phyloP scores from a whole-genome alignment of 1,139 yeast species.

The Taphrina deformans region DNA sequence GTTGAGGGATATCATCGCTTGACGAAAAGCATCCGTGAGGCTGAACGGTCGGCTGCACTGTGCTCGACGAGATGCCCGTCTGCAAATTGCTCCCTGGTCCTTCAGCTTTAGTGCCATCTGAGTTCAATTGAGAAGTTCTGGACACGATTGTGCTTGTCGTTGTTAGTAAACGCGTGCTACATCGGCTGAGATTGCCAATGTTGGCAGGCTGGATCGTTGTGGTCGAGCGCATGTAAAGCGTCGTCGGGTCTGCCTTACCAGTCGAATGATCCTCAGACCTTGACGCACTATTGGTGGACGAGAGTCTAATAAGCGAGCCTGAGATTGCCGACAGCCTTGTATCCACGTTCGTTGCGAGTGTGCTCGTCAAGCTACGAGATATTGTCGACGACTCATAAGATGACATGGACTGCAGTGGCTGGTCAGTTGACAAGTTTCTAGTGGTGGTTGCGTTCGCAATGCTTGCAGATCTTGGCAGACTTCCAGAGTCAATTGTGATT shows the following conservation, averaged over 20 bases:
- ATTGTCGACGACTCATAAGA: not conserved
- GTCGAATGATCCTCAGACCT: not conserved
- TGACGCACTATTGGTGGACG: not conserved
- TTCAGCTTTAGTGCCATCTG: not conserved
- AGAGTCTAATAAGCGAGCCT: too few relatives aligned
- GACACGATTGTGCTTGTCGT: not conserved
- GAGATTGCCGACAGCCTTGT: too few relatives aligned
- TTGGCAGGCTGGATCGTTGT: not conserved
- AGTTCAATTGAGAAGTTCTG: not conserved
- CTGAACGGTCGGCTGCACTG: not conserved
- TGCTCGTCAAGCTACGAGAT: not conserved
- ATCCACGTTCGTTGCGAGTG: too few relatives aligned
- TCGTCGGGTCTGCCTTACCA: not conserved
- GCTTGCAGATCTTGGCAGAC: not conserved
- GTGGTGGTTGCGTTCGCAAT: not conserved
- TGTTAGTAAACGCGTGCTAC: not conserved
- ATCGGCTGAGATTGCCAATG: not conserved
- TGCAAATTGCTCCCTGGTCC: not conserved
- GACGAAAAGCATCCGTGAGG: not conserved
- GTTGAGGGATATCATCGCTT: not conserved
- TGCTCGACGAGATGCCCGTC: not conserved
- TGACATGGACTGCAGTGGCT: not conserved
- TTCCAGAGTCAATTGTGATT: not conserved
- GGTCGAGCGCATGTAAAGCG: not conserved
- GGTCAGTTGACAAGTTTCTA: not conserved